A percentile compares a stretch with the other conserved stretches of the same genome.
phyloP scores from a whole-genome alignment of 768 basidiomycete genomes.

The Mycena alexandri region DNA sequence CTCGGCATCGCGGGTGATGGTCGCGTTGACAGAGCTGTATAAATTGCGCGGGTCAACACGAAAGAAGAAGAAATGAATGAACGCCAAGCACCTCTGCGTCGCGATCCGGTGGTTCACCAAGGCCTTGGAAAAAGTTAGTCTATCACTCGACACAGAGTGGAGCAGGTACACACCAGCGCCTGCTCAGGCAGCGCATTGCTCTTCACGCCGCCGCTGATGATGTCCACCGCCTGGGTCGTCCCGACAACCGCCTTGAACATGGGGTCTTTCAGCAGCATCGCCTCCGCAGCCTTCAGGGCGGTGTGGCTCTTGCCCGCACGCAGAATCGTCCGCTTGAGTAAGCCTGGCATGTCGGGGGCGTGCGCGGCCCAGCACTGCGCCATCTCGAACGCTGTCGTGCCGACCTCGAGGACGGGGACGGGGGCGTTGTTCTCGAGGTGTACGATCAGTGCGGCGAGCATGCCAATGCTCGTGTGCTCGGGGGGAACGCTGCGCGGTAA shows the following conservation, averaged over 20 bases:
- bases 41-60: background rate
- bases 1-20: constrained; percentile 43
- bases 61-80: background rate
- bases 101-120: constrained; percentile 65
- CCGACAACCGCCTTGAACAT: constrained; percentile 48
- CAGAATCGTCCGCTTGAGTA: constrained; percentile 48
- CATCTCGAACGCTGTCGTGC: constrained; percentile 47
- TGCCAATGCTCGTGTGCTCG: constrained; percentile 61
- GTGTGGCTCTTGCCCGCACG: constrained; percentile 50
- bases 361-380: constrained; percentile 64
- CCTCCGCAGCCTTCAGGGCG: constrained; percentile 55
- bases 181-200: constrained; percentile 70
- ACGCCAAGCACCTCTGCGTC: constrained; percentile 49
- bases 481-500: constrained; percentile 28
- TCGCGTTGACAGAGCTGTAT: constrained; percentile 49
- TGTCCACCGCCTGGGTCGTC: constrained; percentile 70
- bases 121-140: constrained; percentile 36
- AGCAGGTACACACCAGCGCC: constrained; percentile 39
- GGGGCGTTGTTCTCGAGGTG: constrained; percentile 64
- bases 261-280: constrained; percentile 43
- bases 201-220: constrained; percentile 57
- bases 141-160: background rate
- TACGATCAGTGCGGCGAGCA: constrained; percentile 66
- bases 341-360: constrained; percentile 55
- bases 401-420: constrained; percentile 46